These are phyloP conservation scores for Babesia divergens DNA, from an alignment of 169 alveolate species.

Conservation along the genomic window DNA sequence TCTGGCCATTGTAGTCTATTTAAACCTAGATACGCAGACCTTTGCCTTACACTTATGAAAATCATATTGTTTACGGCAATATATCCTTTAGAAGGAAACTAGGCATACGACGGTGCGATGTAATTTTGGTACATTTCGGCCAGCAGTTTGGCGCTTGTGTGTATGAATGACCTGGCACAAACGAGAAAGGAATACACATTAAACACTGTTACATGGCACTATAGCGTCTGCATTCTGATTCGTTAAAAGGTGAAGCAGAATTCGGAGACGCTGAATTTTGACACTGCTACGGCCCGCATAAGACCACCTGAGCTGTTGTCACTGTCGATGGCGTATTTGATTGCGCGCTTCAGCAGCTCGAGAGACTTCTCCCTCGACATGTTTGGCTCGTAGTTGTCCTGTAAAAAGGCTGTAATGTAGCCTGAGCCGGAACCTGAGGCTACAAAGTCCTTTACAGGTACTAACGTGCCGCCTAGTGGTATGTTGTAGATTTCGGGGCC, in stretches of 20 bases:
- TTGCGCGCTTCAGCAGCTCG: conserved; percentile 73
- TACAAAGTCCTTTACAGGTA: conserved; percentile 77
- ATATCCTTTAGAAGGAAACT: too few species aligned
- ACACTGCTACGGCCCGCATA: conserved; percentile 73
- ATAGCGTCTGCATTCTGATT: too few species aligned
- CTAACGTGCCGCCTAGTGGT: conserved; percentile 87
- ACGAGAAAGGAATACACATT: too few species aligned
- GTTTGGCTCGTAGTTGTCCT: conserved; percentile 78
- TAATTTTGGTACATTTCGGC: too few species aligned
- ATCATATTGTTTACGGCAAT: too few species aligned
- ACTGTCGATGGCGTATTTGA: conserved; percentile 85
- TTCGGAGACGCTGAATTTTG: conserved; percentile 60
- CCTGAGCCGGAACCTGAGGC: conserved; percentile 91
- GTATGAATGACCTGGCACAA: too few species aligned
- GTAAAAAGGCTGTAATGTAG: conserved; percentile 86
- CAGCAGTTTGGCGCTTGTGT: too few species aligned
- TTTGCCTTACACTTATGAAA: too few species aligned
- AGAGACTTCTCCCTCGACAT: conserved; percentile 86
- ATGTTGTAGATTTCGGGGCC: conserved; percentile 83
- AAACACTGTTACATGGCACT: too few species aligned
- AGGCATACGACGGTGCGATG: too few species aligned
- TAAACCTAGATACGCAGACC: too few species aligned
- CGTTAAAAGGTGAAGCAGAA: conserved; percentile 47
- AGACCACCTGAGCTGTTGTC: conserved; percentile 92
- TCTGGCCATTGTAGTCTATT: too few species aligned